Conservation (phyloP, 1,284 basidiomycete genomes). For the Cryptococcus amylolentus region DNA sequence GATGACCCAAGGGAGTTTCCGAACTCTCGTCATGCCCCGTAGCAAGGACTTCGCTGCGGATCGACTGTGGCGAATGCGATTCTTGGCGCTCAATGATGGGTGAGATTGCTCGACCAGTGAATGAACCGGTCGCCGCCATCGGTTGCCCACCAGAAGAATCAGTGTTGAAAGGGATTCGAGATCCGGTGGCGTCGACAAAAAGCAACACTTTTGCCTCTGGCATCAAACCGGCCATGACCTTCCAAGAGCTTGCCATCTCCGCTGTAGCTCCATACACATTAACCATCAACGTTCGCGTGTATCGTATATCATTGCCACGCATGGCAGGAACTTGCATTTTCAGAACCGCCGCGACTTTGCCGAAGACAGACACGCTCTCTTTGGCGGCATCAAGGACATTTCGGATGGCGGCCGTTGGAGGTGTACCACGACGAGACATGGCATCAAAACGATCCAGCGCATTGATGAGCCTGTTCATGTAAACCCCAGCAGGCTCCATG, state of each 20-base stretch:
- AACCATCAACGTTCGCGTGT: conserved; percentile 80
- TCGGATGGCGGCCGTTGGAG: conserved; percentile 66
- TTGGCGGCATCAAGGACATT: conserved; percentile 77
- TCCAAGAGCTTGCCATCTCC: conserved; percentile 86
- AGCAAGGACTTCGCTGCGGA: background rate
- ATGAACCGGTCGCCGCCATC: conserved; percentile 24
- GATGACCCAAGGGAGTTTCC: conserved; percentile 20
- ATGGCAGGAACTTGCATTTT: conserved; percentile 69
- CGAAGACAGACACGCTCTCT: conserved; percentile 80
- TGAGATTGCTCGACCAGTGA: conserved; percentile 44
- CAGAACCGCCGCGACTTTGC: conserved; percentile 79
- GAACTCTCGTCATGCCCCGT: conserved; percentile 1
- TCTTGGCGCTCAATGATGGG: conserved; percentile 49
- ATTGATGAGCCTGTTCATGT: conserved; percentile 79
- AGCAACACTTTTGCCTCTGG: conserved; percentile 67
- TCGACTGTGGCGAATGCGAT: conserved; percentile 35
- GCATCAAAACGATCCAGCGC: conserved; percentile 91
- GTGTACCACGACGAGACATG: conserved; percentile 62
- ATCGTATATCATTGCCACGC: conserved; percentile 70
- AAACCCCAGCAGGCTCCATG: conserved; percentile 75
- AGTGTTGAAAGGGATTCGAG: background rate
- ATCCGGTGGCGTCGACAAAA: conserved; percentile 45
- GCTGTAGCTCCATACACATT: conserved; percentile 86
- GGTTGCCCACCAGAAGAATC: conserved; percentile 21
- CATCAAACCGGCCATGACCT: conserved; percentile 68